A percentile compares a stretch with the other conserved stretches of the same genome.
Conservation (phyloP, 768 basidiomycete genomes). For the Naganishia antarctica region DNA sequence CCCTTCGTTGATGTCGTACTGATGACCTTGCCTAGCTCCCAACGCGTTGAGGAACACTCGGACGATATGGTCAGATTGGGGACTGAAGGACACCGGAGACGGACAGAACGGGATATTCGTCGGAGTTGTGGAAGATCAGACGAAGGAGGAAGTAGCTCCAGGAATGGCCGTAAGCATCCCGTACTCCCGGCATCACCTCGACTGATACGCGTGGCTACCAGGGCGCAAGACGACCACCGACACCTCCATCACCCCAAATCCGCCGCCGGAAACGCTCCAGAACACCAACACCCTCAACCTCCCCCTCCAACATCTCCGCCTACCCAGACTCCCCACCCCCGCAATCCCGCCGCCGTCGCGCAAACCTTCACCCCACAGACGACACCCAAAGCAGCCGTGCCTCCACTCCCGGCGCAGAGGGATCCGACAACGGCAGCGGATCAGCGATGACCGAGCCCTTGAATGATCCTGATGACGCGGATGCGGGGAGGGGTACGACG, state of each 20-base stretch:
- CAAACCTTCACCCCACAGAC: background rate
- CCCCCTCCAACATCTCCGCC: conserved; percentile 1
- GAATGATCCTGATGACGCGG: background rate
- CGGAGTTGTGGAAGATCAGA: conserved; percentile 23
- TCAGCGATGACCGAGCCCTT: conserved; percentile 2
- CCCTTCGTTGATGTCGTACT: background rate
- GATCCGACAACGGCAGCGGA: background rate
- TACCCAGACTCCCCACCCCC: conserved; percentile 17
- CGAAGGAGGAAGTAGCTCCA: conserved; percentile 20
- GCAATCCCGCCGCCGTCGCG: background rate
- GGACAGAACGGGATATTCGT: conserved; percentile 14
- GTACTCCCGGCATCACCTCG: background rate
- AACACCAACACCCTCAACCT: conserved; percentile 2
- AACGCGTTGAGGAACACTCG: conserved; percentile 16
- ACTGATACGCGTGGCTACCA: background rate
- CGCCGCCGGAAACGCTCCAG: background rate
- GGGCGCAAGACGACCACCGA: conserved; percentile 27
- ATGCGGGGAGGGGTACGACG: background rate
- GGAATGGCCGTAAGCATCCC: conserved; percentile 27
- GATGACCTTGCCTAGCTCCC: background rate
- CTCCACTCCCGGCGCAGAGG: background rate
- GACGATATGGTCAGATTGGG: conserved; percentile 26
- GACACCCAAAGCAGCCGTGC: background rate
- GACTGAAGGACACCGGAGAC: background rate
- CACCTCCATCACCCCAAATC: conserved; percentile 20